These are phyloP conservation scores for Pseudoperonospora humuli DNA, from an alignment of 352 stramenopile genomes.

Conservation along the genomic window DNA sequence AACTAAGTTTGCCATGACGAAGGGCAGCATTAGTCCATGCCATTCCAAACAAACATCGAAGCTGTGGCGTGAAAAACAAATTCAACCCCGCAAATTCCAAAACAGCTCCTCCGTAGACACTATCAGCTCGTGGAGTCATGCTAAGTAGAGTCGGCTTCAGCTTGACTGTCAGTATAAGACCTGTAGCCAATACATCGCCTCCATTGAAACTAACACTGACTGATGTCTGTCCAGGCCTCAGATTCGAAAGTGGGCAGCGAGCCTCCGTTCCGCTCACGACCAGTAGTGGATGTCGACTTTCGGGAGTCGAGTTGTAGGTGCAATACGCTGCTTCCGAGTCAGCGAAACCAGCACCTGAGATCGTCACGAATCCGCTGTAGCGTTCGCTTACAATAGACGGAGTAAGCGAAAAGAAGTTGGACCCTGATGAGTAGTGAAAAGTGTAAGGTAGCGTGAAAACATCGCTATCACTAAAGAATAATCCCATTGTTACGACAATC, in stretches of 20 bases:
- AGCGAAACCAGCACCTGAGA: conserved; percentile 30
- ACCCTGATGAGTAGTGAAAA: conserved; percentile 25
- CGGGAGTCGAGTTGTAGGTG: conserved; percentile 8
- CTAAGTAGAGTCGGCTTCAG: conserved; percentile 16
- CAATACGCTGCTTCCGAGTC: conserved; percentile 20
- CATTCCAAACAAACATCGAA: conserved; percentile 33
- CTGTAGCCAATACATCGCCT: conserved; percentile 6
- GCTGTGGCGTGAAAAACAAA: conserved; percentile 16
- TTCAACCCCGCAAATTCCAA: conserved; percentile 29
- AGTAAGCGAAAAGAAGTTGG: conserved; percentile 14
- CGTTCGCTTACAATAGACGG: conserved; percentile 22
- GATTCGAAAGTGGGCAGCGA: conserved; percentile 18
- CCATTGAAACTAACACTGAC: conserved; percentile 33
- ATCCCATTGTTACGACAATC: conserved; percentile 10
- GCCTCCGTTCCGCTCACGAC: conserved; percentile 15
- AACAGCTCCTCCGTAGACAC: conserved; percentile 21
- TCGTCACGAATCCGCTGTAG: conserved; percentile 16
- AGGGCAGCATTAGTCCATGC: conserved; percentile 14
- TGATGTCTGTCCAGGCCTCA: conserved; percentile 14
- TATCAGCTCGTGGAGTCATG: conserved; percentile 28
- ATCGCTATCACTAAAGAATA: conserved; percentile 25
- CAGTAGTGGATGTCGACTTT: conserved; percentile 2
- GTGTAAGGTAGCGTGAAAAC: conserved; percentile 13
- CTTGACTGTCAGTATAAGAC: conserved; percentile 15
- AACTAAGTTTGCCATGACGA: conserved; percentile 19